Evolutionary conservation across 1,139 yeast genomes (phyloP).

Genomic region (Blastobotrys ciferrii): DNA sequence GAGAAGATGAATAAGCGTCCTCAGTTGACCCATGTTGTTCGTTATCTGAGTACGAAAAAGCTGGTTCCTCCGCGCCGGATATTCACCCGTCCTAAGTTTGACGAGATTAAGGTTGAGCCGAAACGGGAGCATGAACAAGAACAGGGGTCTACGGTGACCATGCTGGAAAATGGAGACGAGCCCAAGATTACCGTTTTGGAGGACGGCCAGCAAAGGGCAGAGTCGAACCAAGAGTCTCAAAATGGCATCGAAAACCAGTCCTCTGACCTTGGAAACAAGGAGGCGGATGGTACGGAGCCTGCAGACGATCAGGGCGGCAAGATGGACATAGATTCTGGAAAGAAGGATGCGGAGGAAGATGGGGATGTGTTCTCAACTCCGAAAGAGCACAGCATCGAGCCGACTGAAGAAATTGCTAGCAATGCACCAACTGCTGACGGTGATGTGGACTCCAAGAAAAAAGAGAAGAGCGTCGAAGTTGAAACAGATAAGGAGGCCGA

Average conservation of each 20-base stretch:
- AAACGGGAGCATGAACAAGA: slow-evolving; percentile 9
- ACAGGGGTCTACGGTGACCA: background rate
- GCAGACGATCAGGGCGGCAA: slow-evolving; percentile 10
- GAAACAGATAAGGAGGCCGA: slow-evolving; percentile 7
- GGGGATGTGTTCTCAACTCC: background rate
- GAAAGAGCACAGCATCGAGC: slow-evolving; percentile 2
- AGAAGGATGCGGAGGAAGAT: slow-evolving; percentile 9
- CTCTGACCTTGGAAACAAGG: background rate
- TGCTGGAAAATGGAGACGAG: background rate
- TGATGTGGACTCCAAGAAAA: slow-evolving; percentile 10
- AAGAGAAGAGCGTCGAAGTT: slow-evolving; percentile 9
- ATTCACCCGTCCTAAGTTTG: slow-evolving; percentile 24
- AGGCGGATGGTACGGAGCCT: background rate
- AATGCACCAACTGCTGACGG: background rate
- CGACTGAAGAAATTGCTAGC: slow-evolving; percentile 4
- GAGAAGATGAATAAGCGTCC: slow-evolving; percentile 67
- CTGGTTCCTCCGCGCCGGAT: slow-evolving; percentile 29
- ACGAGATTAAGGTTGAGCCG: slow-evolving; percentile 14
- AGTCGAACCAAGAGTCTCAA: background rate
- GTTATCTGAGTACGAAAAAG: slow-evolving; percentile 44
- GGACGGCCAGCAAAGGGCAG: background rate
- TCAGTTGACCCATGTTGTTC: slow-evolving; percentile 55
- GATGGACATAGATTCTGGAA: slow-evolving; percentile 9
- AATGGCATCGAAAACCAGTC: too few species aligned
- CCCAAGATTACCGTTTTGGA: background rate